A percentile compares a stretch with the other conserved stretches of the same genome.
Conservation (phyloP, 1,139 yeast species). For the Yamadazyma membranifaciens region DNA sequence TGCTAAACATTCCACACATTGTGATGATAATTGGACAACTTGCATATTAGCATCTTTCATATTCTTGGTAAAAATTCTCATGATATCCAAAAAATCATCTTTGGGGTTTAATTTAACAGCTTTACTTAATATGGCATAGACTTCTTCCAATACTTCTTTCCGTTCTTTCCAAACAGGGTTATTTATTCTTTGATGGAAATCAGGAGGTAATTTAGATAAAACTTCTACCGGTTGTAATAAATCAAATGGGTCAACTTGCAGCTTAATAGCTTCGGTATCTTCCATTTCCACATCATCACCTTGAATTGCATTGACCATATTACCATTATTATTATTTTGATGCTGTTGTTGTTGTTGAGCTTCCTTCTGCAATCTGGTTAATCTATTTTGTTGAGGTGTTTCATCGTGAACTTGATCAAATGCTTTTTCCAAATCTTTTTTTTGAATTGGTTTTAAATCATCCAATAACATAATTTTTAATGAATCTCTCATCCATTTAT, state of each 20-base stretch:
- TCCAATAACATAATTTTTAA: constrained; percentile 62
- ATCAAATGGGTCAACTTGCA: constrained; percentile 35
- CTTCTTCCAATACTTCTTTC: constrained; percentile 78
- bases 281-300: constrained; percentile 46
- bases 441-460: constrained; percentile 86
- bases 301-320: constrained; percentile 6
- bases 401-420: constrained; percentile 54
- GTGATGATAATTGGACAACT: constrained; percentile 80
- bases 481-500: constrained; percentile 73
- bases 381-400: constrained; percentile 54
- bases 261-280: constrained; percentile 17
- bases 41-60: constrained; percentile 89
- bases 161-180: constrained; percentile 90
- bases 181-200: constrained; percentile 52
- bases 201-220: constrained; percentile 61
- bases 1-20: constrained; percentile 61
- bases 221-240: constrained; percentile 54
- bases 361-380: constrained; percentile 49
- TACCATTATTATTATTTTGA: constrained; percentile 1
- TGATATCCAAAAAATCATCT: constrained; percentile 62
- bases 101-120: constrained; percentile 36
- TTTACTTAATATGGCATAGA: constrained; percentile 50
- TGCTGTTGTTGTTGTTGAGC: constrained; percentile 14
- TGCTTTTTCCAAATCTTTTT: constrained; percentile 75
- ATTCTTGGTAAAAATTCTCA: constrained; percentile 64